phyloP scores from a whole-genome alignment of 345 rosid genomes.

The Barbarea vulgaris region DNA sequence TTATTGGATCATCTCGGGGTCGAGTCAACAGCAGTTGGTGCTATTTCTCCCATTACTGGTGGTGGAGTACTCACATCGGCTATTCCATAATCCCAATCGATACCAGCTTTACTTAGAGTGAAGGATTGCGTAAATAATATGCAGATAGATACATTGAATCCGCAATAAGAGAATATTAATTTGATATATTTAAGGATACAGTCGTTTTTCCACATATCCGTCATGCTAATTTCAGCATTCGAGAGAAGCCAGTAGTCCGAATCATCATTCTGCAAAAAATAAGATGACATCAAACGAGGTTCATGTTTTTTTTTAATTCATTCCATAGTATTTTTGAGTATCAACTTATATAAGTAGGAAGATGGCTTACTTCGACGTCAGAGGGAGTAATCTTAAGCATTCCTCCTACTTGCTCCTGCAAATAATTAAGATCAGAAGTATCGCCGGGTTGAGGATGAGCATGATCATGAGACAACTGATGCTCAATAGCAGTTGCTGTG shows the following conservation, averaged over 20 bases:
- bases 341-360: conserved; percentile 11
- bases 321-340: neutral
- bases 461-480: conserved; percentile 45
- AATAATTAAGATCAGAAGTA: conserved; percentile 57
- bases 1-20: conserved; percentile 44
- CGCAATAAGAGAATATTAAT: neutral
- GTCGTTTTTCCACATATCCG: conserved; percentile 91
- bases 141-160: neutral
- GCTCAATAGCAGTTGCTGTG: conserved; percentile 47
- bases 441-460: conserved; percentile 39
- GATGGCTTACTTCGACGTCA: conserved; percentile 71
- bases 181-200: conserved; percentile 63
- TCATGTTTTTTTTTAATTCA: too few relatives aligned
- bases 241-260: conserved; percentile 93
- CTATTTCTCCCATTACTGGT: conserved; percentile 46
- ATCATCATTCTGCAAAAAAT: conserved; percentile 63
- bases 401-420: conserved; percentile 80
- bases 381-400: conserved; percentile 90
- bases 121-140: conserved; percentile 43
- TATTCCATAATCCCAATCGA: conserved; percentile 79
- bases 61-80: conserved; percentile 60
- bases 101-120: conserved; percentile 55
- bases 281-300: neutral
- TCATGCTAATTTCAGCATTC: conserved; percentile 78
- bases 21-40: conserved; percentile 45